Evolutionary conservation across 768 basidiomycete genomes (phyloP).

Genomic region (Agaricus blazei): DNA sequence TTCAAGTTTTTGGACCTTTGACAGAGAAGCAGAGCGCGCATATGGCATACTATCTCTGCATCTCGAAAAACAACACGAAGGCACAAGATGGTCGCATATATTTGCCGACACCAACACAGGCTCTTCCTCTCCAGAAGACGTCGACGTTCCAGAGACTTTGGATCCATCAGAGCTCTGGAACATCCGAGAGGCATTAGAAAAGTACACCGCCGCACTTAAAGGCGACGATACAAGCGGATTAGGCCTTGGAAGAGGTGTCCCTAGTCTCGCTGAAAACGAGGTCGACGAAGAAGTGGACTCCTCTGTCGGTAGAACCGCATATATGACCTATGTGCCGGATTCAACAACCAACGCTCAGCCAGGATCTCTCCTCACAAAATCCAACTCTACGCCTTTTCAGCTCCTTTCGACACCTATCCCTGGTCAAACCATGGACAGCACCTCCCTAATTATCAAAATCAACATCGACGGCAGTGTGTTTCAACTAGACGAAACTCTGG

Average conservation of each 20-base stretch:
- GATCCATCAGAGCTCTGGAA: slow-evolving; percentile 77
- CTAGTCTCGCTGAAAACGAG: slow-evolving; percentile 84
- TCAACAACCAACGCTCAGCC: slow-evolving; percentile 7
- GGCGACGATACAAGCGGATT: slow-evolving; percentile 58
- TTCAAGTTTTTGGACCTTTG: slow-evolving; percentile 93
- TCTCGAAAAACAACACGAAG: slow-evolving; percentile 81
- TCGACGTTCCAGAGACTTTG: slow-evolving; percentile 83
- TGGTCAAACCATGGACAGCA: slow-evolving; percentile 27
- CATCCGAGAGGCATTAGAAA: slow-evolving; percentile 79
- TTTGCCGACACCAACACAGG: slow-evolving; percentile 52
- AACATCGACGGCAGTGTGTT: slow-evolving; percentile 71
- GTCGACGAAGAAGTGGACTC: slow-evolving; percentile 87
- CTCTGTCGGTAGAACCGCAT: slow-evolving; percentile 59
- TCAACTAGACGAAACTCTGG: slow-evolving; percentile 30
- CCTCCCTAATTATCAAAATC: slow-evolving; percentile 61
- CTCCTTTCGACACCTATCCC: slow-evolving; percentile 74
- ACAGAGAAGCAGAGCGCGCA: slow-evolving; percentile 62
- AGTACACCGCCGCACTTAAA: slow-evolving; percentile 69
- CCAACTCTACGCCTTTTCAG: slow-evolving; percentile 32
- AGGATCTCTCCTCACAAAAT: slow-evolving; percentile 8
- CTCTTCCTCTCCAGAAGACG: slow-evolving; percentile 34
- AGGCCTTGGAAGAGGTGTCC: slow-evolving; percentile 63
- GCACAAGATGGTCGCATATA: slow-evolving; percentile 82
- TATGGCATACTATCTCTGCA: slow-evolving; percentile 77
- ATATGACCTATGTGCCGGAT: slow-evolving; percentile 59